A percentile compares a stretch with the other conserved stretches of the same genome.
These are phyloP conservation scores for Termitomyces sp. DNA, from an alignment of 768 basidiomycete species.

Conservation along the genomic window DNA sequence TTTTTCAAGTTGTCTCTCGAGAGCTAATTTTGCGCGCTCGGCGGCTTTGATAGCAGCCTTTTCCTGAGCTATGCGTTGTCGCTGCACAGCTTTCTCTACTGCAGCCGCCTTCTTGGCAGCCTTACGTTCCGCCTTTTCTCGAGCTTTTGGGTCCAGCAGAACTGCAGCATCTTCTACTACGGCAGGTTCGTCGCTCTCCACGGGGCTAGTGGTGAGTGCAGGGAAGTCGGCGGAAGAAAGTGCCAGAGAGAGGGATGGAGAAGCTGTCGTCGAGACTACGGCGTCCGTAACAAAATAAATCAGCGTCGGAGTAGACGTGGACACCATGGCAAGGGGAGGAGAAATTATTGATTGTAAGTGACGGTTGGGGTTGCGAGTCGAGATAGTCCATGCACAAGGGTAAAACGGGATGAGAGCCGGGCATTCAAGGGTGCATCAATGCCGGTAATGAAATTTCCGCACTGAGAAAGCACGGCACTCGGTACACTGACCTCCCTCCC, in stretches of 20 bases:
- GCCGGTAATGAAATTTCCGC: constrained; percentile 74
- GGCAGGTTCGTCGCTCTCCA: constrained; percentile 25
- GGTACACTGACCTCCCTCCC: constrained; percentile 89
- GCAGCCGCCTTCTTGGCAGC: constrained; percentile 62
- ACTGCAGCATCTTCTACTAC: constrained; percentile 24
- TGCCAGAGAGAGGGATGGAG: constrained; percentile 45
- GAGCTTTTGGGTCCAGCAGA: constrained; percentile 32
- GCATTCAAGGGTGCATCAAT: constrained; percentile 47
- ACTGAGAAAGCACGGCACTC: constrained; percentile 86
- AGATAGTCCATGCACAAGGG: constrained; percentile 31
- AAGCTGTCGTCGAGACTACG: constrained; percentile 36
- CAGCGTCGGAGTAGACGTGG: constrained; percentile 50
- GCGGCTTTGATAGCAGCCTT: constrained; percentile 49
- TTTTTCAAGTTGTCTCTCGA: constrained; percentile 52
- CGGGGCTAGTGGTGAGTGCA: constrained; percentile 44
- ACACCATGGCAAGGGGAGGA: constrained; percentile 45
- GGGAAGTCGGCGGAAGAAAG: constrained; percentile 76
- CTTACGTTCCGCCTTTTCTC: constrained; percentile 56
- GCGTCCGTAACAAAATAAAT: constrained; percentile 35
- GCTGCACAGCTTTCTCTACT: constrained; percentile 56
- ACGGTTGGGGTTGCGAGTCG: constrained; percentile 27
- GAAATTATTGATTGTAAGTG: constrained; percentile 26
- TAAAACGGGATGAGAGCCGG: constrained; percentile 25
- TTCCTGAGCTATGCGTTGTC: constrained; percentile 51
- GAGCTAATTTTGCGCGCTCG: constrained; percentile 47